Evolutionary conservation across 2,329 filamentous ascomycete species (phyloP).

Genomic region (Neoscytalidium dimidiatum): DNA sequence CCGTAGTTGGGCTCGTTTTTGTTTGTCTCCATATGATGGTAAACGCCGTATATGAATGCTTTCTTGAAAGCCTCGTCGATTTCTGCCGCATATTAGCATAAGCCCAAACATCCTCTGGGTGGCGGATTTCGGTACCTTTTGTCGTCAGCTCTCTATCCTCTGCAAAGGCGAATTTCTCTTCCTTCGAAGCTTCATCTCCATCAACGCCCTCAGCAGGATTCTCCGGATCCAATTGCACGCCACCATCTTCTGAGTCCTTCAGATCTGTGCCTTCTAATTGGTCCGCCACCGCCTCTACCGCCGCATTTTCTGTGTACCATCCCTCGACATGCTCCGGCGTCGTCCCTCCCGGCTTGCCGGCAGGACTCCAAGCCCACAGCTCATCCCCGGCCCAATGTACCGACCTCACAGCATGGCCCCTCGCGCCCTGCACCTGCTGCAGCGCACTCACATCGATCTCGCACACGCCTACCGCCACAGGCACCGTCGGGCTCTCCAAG

Average conservation of each 20-base stretch:
- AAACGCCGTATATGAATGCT: conserved; percentile 64
- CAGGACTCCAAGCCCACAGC: conserved; percentile 64
- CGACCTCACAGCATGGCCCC: conserved; percentile 65
- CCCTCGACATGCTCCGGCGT: conserved; percentile 57
- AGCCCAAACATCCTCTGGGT: too few relatives aligned
- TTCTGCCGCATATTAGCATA: conserved; percentile 46
- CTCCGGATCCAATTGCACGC: conserved; percentile 40
- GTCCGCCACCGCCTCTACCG: conserved; percentile 38
- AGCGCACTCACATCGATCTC: conserved; percentile 62
- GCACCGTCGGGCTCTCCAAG: conserved; percentile 60
- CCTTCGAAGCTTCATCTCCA: conserved; percentile 35
- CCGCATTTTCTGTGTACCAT: conserved; percentile 43
- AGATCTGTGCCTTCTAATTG: conserved; percentile 44
- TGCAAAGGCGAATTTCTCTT: conserved; percentile 30
- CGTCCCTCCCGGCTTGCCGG: conserved; percentile 53
- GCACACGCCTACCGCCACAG: conserved; percentile 65
- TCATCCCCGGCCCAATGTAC: conserved; percentile 71
- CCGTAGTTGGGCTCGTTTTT: conserved; percentile 54
- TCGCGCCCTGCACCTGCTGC: conserved; percentile 58
- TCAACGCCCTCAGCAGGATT: conserved; percentile 33
- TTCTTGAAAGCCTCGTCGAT: conserved; percentile 67
- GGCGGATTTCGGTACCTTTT: too few relatives aligned
- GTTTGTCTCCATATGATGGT: conserved; percentile 60
- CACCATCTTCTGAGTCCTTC: conserved; percentile 51
- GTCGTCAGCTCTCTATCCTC: conserved; percentile 58